phyloP scores from a whole-genome alignment of 2,329 filamentous ascomycete species.

The Blastomyces silverae region DNA sequence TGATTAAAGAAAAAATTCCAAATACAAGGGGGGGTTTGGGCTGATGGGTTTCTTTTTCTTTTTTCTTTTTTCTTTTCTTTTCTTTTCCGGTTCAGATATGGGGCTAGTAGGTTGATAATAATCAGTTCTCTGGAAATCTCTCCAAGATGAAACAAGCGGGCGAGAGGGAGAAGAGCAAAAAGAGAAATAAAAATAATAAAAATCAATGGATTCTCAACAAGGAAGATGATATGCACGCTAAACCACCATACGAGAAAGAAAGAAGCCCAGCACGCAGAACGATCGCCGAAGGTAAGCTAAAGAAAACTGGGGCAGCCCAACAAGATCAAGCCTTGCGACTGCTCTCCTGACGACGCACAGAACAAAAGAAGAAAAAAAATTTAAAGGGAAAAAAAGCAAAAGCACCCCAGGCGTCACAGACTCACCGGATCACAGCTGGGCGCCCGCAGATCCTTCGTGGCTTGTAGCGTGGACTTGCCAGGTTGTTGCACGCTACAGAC shows the following conservation, averaged over 20 bases:
- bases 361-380: background rate
- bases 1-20: background rate
- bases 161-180: background rate
- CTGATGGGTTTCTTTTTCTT: background rate
- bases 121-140: background rate
- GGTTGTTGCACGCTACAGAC: constrained; percentile 6
- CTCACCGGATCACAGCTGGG: background rate
- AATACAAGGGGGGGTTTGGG: background rate
- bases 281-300: background rate
- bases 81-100: too few relatives aligned
- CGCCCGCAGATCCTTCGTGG: constrained; percentile 12
- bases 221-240: background rate
- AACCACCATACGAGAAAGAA: too few relatives aligned
- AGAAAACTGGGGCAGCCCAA: too few relatives aligned
- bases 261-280: background rate
- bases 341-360: too few relatives aligned
- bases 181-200: too few relatives aligned
- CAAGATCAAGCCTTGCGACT: too few relatives aligned
- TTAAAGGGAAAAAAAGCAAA: background rate
- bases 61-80: too few relatives aligned
- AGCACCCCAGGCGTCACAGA: background rate
- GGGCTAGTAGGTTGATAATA: background rate
- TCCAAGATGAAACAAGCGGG: background rate
- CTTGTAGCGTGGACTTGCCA: constrained; percentile 11
- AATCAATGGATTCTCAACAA: too few relatives aligned